phyloP scores from a whole-genome alignment of 345 rosid genomes.

The Citrus australasica region DNA sequence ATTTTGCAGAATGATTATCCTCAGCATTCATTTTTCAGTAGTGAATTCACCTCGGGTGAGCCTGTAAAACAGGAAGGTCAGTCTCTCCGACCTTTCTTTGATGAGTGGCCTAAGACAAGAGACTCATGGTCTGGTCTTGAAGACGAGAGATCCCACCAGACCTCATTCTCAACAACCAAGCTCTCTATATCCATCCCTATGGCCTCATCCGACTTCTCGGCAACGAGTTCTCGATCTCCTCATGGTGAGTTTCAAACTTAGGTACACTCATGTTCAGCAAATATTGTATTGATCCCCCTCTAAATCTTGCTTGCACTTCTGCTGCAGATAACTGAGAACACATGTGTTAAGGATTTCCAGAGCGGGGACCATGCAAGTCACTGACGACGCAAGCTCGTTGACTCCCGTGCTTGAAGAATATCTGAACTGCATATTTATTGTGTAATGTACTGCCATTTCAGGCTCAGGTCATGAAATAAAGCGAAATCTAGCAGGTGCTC shows the following conservation, averaged over 20 bases:
- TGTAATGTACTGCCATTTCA: constrained; percentile 12
- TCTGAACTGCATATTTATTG: not conserved
- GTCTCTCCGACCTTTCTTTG: constrained; percentile 54
- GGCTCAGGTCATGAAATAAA: constrained; percentile 15
- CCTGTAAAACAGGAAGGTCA: constrained; percentile 36
- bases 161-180: constrained; percentile 45
- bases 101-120: constrained; percentile 51
- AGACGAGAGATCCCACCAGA: constrained; percentile 38
- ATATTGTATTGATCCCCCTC: not conserved
- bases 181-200: constrained; percentile 55
- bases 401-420: not conserved
- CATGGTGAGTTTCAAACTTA: constrained; percentile 26
- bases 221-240: constrained; percentile 38
- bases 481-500: not conserved
- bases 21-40: constrained; percentile 25
- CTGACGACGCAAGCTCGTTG: not conserved
- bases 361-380: not conserved
- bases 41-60: constrained; percentile 26
- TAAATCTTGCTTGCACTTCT: constrained; percentile 4
- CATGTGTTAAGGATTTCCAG: not conserved
- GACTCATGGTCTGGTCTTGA: constrained; percentile 45
- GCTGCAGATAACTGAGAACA: constrained; percentile 30
- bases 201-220: constrained; percentile 41
- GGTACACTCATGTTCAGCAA: not conserved
- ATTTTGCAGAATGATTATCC: constrained; percentile 34